Conservation (phyloP, 768 basidiomycete genomes). For the Crucibulum laeve region DNA sequence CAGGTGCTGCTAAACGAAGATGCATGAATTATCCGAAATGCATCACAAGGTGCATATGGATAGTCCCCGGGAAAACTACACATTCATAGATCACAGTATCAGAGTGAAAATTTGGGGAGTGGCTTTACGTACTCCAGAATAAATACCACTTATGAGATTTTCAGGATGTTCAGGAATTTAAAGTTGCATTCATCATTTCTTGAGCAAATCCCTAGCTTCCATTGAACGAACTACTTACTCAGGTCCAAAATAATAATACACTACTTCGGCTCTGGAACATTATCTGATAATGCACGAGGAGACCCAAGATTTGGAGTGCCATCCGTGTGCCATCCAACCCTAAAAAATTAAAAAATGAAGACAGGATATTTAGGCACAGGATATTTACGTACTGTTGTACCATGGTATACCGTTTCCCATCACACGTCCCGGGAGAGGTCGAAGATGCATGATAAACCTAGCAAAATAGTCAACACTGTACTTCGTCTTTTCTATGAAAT, state of each 20-base stretch:
- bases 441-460: slow-evolving; percentile 20
- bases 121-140: too few relatives aligned
- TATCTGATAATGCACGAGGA: neutral
- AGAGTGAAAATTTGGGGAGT: too few relatives aligned
- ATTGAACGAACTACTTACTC: slow-evolving; percentile 1
- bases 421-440: slow-evolving; percentile 17
- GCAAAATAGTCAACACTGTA: neutral
- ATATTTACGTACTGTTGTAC: slow-evolving; percentile 15
- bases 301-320: neutral
- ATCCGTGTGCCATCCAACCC: slow-evolving; percentile 3
- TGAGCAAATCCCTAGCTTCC: neutral
- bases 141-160: too few relatives aligned
- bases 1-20: too few relatives aligned
- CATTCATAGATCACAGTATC: too few relatives aligned
- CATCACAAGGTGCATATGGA: too few relatives aligned
- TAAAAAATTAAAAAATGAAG: slow-evolving; percentile 8
- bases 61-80: too few relatives aligned
- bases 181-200: too few relatives aligned
- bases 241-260: slow-evolving; percentile 8
- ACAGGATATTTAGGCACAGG: neutral
- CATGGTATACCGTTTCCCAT: slow-evolving; percentile 19
- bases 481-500: neutral
- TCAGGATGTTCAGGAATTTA: too few relatives aligned
- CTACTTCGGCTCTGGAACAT: slow-evolving; percentile 6
- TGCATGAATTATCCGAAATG: too few relatives aligned